Evolutionary conservation across 345 rosid genomes (phyloP), one percentile per base, ranked within the genome.

Genomic region (Acer saccharum): DNA sequence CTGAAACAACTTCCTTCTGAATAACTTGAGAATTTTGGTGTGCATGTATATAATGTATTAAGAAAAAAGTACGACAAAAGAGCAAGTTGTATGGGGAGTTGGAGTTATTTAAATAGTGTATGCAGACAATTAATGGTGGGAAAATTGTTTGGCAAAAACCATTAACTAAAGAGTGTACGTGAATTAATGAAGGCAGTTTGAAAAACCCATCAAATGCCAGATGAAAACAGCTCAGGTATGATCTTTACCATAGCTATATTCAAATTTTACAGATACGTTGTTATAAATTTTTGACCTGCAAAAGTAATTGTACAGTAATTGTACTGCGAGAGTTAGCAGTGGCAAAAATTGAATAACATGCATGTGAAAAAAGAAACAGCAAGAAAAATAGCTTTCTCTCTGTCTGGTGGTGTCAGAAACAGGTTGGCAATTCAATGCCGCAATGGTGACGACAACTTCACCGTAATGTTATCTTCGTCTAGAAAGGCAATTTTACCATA

Each of bases 391-490:
- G 23, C 27, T 27, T 10, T 27, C 65, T 52, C 18, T 54, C 58
- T 54, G n/a, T 60, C 20, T 21, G 29, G n/a, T 64, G 18, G 41
- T 74, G 61, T 64, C 77, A 6, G 70, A 46, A 64, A 74, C 70
- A 48, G 50, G 32, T 64, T 74, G 57, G 70, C 63, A 29, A n/a
- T n/a, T n/a, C n/a, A n/a, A n/a, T n/a, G n/a, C n/a, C n/a, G 70
- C 63, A 29, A 29, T 18, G 21, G 50, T 27, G 64, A 1, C 27
- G 64, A 60, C 64, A 17, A 58, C 25, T 58, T n/a, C 25, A 7
- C 12, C 8, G 2, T 20, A 6, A 3, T 20, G 27, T 52, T 16
- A 3, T 17, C 58, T 54, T 2, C 7, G n/a, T 16, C 7, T 16
- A 54, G n/a, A 6, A 4, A 54, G n/a, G 27, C 25, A 60, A 60